Percentiles rank a stretch among this genome's conserved stretches.
These are phyloP conservation scores for Cicer bijugum DNA, from an alignment of 306 rosid species.

Conservation along the genomic window DNA sequence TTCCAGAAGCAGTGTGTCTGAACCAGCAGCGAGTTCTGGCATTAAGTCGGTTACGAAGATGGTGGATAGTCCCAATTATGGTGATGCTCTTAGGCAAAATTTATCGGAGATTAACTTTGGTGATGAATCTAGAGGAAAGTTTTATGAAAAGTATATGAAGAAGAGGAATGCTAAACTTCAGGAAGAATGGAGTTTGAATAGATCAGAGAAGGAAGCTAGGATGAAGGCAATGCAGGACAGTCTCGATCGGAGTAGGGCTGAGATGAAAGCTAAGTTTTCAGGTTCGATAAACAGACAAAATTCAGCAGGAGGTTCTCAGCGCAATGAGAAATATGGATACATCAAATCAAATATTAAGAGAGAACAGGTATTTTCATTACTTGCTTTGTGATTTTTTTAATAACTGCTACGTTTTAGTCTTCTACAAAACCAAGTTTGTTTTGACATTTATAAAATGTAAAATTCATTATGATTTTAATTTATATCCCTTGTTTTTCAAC, in stretches of 20 bases:
- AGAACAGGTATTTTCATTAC: constrained; percentile 70
- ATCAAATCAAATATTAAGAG: constrained; percentile 66
- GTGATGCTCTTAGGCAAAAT: constrained; percentile 60
- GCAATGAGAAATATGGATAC: constrained; percentile 75
- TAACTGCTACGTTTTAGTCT: constrained; percentile 37
- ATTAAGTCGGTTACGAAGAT: constrained; percentile 50
- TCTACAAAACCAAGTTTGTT: constrained; percentile 25
- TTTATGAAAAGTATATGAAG: constrained; percentile 83
- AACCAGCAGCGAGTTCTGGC: constrained; percentile 55
- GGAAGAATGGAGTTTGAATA: constrained; percentile 84
- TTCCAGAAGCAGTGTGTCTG: constrained; percentile 49
- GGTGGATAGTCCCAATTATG: constrained; percentile 54
- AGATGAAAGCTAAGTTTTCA: constrained; percentile 83
- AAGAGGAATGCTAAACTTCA: constrained; percentile 92
- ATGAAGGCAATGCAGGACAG: constrained; percentile 93
- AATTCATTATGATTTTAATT: constrained; percentile 38
- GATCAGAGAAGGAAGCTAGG: constrained; percentile 94
- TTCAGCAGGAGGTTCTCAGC: constrained; percentile 60
- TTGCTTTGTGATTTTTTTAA: constrained; percentile 41
- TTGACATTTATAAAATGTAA: constrained; percentile 29
- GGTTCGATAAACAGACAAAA: constrained; percentile 61
- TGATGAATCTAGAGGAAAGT: constrained; percentile 85
- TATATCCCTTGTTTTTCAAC: constrained; percentile 40
- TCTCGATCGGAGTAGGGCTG: constrained; percentile 83
- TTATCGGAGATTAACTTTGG: constrained; percentile 60